phyloP scores from a whole-genome alignment of 2,329 filamentous ascomycete genomes.

The Graphiopsis chlorocephala region DNA sequence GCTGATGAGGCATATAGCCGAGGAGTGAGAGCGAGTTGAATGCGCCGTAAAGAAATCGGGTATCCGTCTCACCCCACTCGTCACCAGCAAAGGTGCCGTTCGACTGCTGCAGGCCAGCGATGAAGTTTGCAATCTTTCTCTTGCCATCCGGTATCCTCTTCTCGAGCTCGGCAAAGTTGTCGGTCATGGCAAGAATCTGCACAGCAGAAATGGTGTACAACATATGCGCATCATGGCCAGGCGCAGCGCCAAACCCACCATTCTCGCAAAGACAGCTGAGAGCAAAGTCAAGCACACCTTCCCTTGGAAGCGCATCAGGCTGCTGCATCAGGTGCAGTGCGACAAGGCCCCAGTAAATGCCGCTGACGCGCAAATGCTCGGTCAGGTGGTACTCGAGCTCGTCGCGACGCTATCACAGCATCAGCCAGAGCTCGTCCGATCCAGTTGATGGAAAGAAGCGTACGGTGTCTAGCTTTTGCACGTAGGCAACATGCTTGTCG shows the following conservation, averaged over 20 bases:
- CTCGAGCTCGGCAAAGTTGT: constrained; percentile 82
- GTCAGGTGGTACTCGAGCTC: constrained; percentile 98
- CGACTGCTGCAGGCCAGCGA: constrained; percentile 76
- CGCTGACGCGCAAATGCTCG: constrained; percentile 91
- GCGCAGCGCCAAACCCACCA: constrained; percentile 91
- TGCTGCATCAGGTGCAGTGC: constrained; percentile 80
- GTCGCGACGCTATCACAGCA: constrained; percentile 67
- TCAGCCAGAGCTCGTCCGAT: constrained; percentile 21
- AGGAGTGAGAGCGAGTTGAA: constrained; percentile 87
- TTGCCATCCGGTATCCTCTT: constrained; percentile 63
- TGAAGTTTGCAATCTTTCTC: constrained; percentile 73
- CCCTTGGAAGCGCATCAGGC: constrained; percentile 76
- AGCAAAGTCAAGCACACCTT: constrained; percentile 86
- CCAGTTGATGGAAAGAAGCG: constrained; percentile 35
- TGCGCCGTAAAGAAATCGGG: constrained; percentile 86
- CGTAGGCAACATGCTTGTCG: constrained; percentile 81
- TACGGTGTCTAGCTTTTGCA: constrained; percentile 86
- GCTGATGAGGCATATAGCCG: constrained; percentile 56
- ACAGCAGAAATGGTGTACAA: constrained; percentile 93
- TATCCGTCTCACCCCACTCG: constrained; percentile 95
- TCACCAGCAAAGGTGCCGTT: constrained; percentile 89
- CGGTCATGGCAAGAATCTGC: constrained; percentile 83
- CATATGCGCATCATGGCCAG: constrained; percentile 93
- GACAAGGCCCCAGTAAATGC: constrained; percentile 93
- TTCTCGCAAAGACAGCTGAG: constrained; percentile 85